phyloP scores from a whole-genome alignment of 306 rosid species.

The Fagus crenata region DNA sequence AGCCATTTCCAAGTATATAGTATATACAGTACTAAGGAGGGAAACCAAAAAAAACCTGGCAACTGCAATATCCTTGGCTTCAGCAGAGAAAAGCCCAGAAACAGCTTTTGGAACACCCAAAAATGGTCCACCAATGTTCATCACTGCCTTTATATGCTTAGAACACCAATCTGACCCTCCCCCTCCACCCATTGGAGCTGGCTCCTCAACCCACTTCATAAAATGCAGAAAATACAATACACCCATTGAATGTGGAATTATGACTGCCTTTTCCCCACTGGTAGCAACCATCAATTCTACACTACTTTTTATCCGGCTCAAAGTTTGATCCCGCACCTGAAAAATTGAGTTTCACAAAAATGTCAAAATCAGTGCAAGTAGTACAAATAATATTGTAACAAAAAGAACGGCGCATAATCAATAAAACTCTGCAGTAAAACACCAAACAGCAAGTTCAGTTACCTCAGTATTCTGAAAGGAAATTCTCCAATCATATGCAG shows the following conservation, averaged over 20 bases:
- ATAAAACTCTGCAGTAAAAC: conserved; percentile 19
- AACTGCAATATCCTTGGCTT: conserved; percentile 79
- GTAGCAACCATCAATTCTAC: conserved; percentile 49
- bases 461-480: conserved; percentile 90
- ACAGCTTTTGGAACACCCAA: conserved; percentile 87
- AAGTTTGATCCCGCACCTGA: conserved; percentile 79
- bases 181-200: conserved; percentile 68
- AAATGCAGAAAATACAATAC: conserved; percentile 53
- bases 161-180: conserved; percentile 52
- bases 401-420: conserved; percentile 16
- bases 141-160: conserved; percentile 46
- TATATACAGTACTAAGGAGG: not conserved
- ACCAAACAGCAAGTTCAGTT: conserved; percentile 1
- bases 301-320: conserved; percentile 82
- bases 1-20: not conserved
- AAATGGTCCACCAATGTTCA: conserved; percentile 64
- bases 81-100: conserved; percentile 84
- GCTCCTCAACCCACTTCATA: conserved; percentile 93
- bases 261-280: conserved; percentile 43
- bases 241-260: conserved; percentile 53
- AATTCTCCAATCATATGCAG: conserved; percentile 90
- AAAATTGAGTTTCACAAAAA: conserved; percentile 16
- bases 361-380: not conserved
- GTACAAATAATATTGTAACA: not conserved
- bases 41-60: conserved; percentile 52